These are phyloP conservation scores for Cyclocybe aegerita DNA, from an alignment of 768 basidiomycete species.

Conservation along the genomic window DNA sequence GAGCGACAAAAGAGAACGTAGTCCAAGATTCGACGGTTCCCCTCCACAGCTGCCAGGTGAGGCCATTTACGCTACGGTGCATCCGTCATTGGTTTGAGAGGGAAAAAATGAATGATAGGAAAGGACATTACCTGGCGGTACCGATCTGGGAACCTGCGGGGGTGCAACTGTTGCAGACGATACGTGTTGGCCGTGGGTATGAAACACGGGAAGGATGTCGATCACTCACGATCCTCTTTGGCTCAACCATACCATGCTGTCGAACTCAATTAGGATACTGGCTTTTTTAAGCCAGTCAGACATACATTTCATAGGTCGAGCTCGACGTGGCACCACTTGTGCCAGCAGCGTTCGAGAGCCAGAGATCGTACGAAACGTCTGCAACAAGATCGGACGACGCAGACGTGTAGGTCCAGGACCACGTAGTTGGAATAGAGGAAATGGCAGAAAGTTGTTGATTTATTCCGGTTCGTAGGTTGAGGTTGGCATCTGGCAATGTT, in stretches of 20 bases:
- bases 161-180: no score
- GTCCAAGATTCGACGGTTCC: conserved; percentile 32
- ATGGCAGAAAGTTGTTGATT: conserved; percentile 27
- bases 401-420: conserved; percentile 30
- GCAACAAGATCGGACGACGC: conserved; percentile 31
- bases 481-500: conserved; percentile 25
- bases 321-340: conserved; percentile 25
- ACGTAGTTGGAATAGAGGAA: conserved; percentile 29
- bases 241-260: conserved; percentile 35
- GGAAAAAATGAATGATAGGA: background rate
- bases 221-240: conserved; percentile 27
- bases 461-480: conserved; percentile 28
- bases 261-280: background rate
- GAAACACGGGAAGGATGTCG: background rate
- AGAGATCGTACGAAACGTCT: conserved; percentile 35
- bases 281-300: background rate
- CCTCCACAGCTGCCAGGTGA: conserved; percentile 31
- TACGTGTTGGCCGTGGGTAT: conserved; percentile 18
- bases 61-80: conserved; percentile 16
- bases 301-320: conserved; percentile 31
- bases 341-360: conserved; percentile 27
- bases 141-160: conserved; percentile 33
- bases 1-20: conserved; percentile 34
- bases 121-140: conserved; percentile 22
- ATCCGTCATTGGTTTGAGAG: background rate